Evolutionary conservation across 2,329 filamentous ascomycete species (phyloP), one percentile per base, ranked within the genome.

Genomic region (Fusarium paranaense): DNA sequence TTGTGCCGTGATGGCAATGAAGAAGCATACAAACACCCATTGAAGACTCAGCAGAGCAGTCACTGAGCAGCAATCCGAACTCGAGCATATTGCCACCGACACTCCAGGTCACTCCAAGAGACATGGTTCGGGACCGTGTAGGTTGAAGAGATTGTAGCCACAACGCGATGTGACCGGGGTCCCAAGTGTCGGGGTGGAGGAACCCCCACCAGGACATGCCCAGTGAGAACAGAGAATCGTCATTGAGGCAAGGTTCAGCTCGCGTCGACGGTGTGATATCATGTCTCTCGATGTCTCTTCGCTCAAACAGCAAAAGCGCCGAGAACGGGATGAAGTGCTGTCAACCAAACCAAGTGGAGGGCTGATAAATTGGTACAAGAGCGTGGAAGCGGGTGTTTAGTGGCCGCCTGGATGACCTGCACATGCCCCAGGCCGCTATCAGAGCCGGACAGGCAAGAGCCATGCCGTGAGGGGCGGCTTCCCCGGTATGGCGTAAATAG

Each of bases 401-500:
- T 40, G 60, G 60, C 40, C 66, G 58, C 45, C 59, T 69, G 35
- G 61, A 68, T 65, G 72, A 52, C 61, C 65, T 75, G 73, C 66
- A 71, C 62, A 61, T 62, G 66, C 65, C 68, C 66, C 60, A 71
- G 64, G 61, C 64, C 67, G 62, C 69, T 78, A 76, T 75, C 72
- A 69, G 59, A 45, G 27, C 65, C 59, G 50, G 35, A 58, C 50
- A 50, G 52, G 62, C 60, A 59, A 57, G 40, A 69, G 65, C 74
- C 69, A 72, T 70, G 64, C 73, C 61, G 60, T 33, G 72, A 72
- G 61, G 65, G 62, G 66, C 72, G 67, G 64, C 70, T 78, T 76
- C 76, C 74, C 76, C 77, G 67, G 67, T 67, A 63, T 70, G 70
- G 63, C 67, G 64, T 64, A 64, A 67, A 66, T 59, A 30, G 33